Conservation (phyloP, 2,329 filamentous ascomycete genomes). For the Kalmusia sp. region DNA sequence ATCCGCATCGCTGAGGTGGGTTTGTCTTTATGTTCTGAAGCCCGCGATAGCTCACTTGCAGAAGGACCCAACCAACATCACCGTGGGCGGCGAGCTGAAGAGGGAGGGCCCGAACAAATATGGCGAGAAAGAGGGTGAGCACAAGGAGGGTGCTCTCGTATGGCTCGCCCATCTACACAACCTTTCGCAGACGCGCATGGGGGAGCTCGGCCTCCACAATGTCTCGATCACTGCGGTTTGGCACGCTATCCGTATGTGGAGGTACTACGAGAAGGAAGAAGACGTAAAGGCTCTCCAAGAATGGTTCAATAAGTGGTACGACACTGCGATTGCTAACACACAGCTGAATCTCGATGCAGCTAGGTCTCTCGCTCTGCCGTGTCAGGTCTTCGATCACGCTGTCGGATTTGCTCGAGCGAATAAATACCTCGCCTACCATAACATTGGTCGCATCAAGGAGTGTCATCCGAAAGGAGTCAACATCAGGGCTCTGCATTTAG, state of each 20-base stretch:
- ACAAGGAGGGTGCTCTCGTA: constrained; percentile 16
- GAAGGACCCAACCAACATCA: constrained; percentile 15
- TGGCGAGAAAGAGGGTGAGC: constrained; percentile 11
- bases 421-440: constrained; percentile 41
- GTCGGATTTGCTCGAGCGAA: constrained; percentile 34
- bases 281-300: constrained; percentile 10
- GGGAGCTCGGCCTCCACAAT: constrained; percentile 16
- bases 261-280: constrained; percentile 6
- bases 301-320: constrained; percentile 22
- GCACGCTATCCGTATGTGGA: constrained; percentile 17
- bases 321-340: constrained; percentile 6
- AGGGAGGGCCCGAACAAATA: constrained; percentile 2
- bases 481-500: constrained; percentile 17
- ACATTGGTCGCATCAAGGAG: constrained; percentile 33
- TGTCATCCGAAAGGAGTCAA: constrained; percentile 27
- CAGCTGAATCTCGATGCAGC: constrained; percentile 12
- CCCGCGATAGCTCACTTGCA: too few relatives aligned
- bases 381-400: constrained; percentile 36
- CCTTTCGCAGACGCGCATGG: constrained; percentile 14
- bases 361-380: constrained; percentile 32
- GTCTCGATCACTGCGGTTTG: constrained; percentile 19
- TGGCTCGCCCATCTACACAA: constrained; percentile 20
- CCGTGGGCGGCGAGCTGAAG: constrained; percentile 14
- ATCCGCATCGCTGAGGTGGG: constrained; percentile 6
- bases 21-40: neutral